Evolutionary conservation across 257 asterid species (phyloP), one percentile per base, ranked within the genome.

Genomic region (Ehretia macrophylla): DNA sequence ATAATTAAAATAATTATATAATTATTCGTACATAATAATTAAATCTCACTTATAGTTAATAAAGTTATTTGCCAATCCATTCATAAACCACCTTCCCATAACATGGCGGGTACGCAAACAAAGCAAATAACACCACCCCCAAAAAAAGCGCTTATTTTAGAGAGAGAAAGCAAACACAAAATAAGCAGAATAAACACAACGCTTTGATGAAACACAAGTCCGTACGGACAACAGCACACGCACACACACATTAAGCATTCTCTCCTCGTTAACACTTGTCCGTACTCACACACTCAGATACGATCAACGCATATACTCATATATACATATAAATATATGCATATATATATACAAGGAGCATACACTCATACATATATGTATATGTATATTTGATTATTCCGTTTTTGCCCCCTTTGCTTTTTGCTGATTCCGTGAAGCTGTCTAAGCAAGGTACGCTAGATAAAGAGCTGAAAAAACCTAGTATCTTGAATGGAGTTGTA

Each of bases 101-200:
- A 55, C 57, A 77, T 81, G 82, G 94, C 89, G 94, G 83, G 89
- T 79, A 75, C 81, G 68, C 79, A 58, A 56, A 62, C 76, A 78
- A 40, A 70, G 60, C 80, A 56, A 61, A 70, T 56, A 16, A n/a
- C n/a, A n/a, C n/a, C 39, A 10, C 52, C 1, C 21, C 5, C 47
- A 6, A 12, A 42, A 42, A 42, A 42, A 42, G 47, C 47, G 47
- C 47, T 42, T 42, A 42, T 42, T 27, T 27, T 1, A 27, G 35
- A 27, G 35, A 27, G 35, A 27, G 35, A 27, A 27, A 27, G 35
- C 35, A 27, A 27, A 27, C 35, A 27, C 35, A 27, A n/a, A n/a
- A n/a, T n/a, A n/a, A n/a, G 35, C 35, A 27, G 35, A 27, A 27
- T 6, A 27, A 3, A 27, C 35, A 27, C 35, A 27, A 6, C 35